A percentile compares a stretch with the other conserved stretches of the same genome.
phyloP scores from a whole-genome alignment of 345 rosid species.

The Raphanus raphanistrum region DNA sequence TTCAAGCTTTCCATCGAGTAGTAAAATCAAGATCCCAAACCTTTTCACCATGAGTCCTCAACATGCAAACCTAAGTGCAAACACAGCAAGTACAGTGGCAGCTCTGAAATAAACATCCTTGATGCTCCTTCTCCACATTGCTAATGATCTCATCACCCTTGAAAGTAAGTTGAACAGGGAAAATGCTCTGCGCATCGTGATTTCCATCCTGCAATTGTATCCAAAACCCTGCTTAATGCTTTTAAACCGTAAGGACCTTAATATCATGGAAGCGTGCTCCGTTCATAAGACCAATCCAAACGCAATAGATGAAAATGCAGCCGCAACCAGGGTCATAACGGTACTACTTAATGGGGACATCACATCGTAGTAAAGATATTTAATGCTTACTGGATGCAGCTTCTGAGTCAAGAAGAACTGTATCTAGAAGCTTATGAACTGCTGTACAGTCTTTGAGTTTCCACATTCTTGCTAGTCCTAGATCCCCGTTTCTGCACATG shows the following conservation, averaged over 20 bases:
- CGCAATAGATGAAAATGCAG: background rate
- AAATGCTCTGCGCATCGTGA: conserved; percentile 63
- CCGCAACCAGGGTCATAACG: background rate
- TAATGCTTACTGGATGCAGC: conserved; percentile 76
- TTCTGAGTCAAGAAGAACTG: conserved; percentile 56
- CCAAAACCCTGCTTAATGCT: conserved; percentile 4
- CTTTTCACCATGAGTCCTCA: conserved; percentile 2
- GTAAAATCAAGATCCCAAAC: background rate
- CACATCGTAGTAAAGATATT: background rate
- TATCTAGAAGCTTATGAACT: conserved; percentile 64
- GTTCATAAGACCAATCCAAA: no score
- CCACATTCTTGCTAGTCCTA: conserved; percentile 71
- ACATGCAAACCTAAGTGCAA: conserved; percentile 48
- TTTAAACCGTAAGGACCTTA: conserved; percentile 1
- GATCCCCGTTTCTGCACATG: conserved; percentile 56
- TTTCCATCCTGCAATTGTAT: conserved; percentile 77
- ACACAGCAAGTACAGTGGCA: conserved; percentile 57
- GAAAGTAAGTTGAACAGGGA: conserved; percentile 62
- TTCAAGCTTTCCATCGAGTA: conserved; percentile 34
- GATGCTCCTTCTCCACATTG: conserved; percentile 55
- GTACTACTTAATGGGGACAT: background rate
- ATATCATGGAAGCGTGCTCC: background rate
- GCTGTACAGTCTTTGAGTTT: conserved; percentile 81
- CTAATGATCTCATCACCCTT: conserved; percentile 62
- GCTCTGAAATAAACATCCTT: conserved; percentile 76